These are phyloP conservation scores for Moesziomyces globuligerus DNA, from an alignment of 1,284 basidiomycete species.

Conservation along the genomic window DNA sequence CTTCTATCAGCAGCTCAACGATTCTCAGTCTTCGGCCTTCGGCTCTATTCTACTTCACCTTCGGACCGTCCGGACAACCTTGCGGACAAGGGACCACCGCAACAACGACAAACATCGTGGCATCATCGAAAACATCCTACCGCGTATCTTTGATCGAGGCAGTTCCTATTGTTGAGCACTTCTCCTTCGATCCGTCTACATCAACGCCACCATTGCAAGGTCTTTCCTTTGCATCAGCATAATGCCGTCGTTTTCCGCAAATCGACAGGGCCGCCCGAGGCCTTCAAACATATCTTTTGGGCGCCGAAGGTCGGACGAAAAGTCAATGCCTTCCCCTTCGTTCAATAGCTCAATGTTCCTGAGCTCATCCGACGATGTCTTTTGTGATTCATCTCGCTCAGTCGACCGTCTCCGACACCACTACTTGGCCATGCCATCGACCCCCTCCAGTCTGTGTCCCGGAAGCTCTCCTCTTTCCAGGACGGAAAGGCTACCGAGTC, in stretches of 20 bases:
- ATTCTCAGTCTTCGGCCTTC: no score
- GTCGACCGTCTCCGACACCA: constrained; percentile 33
- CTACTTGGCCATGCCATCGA: constrained; percentile 25
- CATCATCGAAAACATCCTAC: no score
- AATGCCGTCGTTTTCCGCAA: constrained; percentile 36
- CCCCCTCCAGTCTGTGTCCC: constrained; percentile 23
- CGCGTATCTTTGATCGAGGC: no score
- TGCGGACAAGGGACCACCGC: no score
- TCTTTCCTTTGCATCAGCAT: no score
- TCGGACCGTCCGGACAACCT: no score
- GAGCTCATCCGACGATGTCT: constrained; percentile 36
- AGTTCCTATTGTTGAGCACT: no score
- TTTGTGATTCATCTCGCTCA: constrained; percentile 28
- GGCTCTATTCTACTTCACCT: no score
- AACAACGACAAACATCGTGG: no score
- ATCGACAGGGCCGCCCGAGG: constrained; percentile 32
- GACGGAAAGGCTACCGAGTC: constrained; percentile 35
- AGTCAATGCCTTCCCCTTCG: constrained; percentile 43
- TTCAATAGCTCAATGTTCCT: constrained; percentile 51
- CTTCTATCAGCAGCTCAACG: no score
- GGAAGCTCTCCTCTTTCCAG: constrained; percentile 17
- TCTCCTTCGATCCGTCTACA: no score
- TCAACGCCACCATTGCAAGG: no score
- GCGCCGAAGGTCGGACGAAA: constrained; percentile 29
- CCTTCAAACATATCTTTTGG: constrained; percentile 31